These are phyloP conservation scores for Trypanosoma grayi DNA, from an alignment of 208 protist species.

Conservation along the genomic window DNA sequence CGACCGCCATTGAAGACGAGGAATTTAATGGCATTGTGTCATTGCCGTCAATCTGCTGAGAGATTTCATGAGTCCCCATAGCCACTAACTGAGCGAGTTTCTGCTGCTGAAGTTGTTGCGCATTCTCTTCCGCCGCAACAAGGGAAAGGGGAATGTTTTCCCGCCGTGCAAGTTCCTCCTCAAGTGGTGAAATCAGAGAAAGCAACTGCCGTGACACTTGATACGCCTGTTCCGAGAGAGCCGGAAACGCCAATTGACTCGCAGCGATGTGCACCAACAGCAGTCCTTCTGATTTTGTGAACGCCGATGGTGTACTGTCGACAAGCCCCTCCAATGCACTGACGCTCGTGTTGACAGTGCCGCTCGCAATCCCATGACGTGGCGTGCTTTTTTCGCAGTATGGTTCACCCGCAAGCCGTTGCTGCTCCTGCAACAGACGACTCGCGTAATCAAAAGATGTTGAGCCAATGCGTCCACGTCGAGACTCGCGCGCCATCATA, in stretches of 20 bases:
- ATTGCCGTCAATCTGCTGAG: background rate
- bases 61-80: no score
- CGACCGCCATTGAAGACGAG: background rate
- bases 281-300: constrained; percentile 14
- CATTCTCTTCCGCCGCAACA: background rate
- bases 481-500: constrained; percentile 23
- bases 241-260: constrained; percentile 15
- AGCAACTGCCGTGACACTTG: constrained; percentile 12
- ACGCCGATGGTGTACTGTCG: background rate
- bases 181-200: constrained; percentile 4
- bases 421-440: background rate
- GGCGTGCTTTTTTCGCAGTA: background rate
- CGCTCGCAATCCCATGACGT: background rate
- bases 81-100: no score
- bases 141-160: constrained; percentile 21
- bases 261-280: constrained; percentile 24
- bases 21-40: background rate
- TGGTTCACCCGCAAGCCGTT: background rate
- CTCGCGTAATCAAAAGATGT: background rate
- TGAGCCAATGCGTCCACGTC: constrained; percentile 1
- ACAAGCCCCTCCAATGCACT: background rate
- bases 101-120: background rate
- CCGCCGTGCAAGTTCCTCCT: constrained; percentile 10
- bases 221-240: constrained; percentile 19
- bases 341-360: background rate